Evolutionary conservation across 768 basidiomycete genomes (phyloP), one percentile per base, ranked within the genome.

Genomic region (Calvatia gigantea): DNA sequence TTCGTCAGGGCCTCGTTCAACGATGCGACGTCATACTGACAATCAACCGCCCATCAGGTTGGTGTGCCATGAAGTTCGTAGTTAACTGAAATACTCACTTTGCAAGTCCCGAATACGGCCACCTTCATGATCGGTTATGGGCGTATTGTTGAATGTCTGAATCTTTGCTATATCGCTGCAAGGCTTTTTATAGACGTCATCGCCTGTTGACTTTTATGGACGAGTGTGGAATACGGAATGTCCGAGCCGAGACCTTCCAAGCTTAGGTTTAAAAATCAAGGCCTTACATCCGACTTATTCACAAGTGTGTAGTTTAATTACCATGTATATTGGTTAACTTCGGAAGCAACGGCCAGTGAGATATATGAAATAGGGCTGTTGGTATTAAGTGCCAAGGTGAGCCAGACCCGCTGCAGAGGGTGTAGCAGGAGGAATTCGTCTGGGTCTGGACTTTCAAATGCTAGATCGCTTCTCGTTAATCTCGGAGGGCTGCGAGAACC

Each of bases 71-170:
- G 21, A 21, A 21, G 21, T 12, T 25, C 31, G 29, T 17, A 19
- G 6, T 15, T 47, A 35, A 27, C 28, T 41, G 25, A 3, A 12
- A 1, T 29, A 14, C 41, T 14, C 51, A 73, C 75, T 61, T 69
- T 72, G 37, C 69, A 65, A 6, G 72, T 68, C 50, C 73, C 73
- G 63, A 76, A 76, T 27, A 76, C 72, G 48, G 73, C 73, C 38
- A 75, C 66, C 62, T 75, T 76, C 75, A 76, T 76, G 51, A 47
- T 54, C 12, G 51, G 14, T 32, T 17, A 21, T 21, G 11, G 31
- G 23, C 32, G 11, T 17, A 25, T 45, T 27, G 12, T n/a, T 23
- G 12, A 38, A 39, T 51, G n/a, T 39, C 38, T 31, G 23, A 39
- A 21, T n/a, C n/a, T n/a, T n/a, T n/a, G n/a, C n/a, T n/a, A n/a